Base-by-base conservation (phyloP, 306 rosid species). In the Pterocarpus santalinus region DNA sequence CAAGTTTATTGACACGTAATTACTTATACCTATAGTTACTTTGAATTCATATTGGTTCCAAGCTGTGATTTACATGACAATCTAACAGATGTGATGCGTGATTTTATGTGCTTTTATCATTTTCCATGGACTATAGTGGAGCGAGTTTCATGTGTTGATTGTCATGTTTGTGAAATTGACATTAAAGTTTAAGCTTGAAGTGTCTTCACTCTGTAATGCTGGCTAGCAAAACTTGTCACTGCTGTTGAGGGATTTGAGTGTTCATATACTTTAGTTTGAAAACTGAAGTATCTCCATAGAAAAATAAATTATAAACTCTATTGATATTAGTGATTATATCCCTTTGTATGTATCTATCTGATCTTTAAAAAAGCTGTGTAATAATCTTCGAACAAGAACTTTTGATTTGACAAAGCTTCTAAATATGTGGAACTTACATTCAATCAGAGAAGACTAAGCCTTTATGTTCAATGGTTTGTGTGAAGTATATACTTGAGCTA, bases 271-370 rank as follows among this genome's bases (percentile, higher is more conserved):
- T 72, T 33, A 56, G 64, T 56, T 32, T 58, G 53, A 35, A 65
- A 72, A 12, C 6, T 32, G 80, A 73, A 49, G 35, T 8, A 56
- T 34, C 74, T 46, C 76, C 34, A 56, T 32, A 6, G 17, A 52
- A 43, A 64, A 76, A 82, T 68, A 43, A 75, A 53, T 30, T 17
- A 38, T 30, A 41, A 43, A 43, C 56, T 76, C 55, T 77, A 72
- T 47, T 36, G 3, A 33, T 9, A 57, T 30, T 36, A 22, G 28
- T 22, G 28, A 22, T 22, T 22, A 22, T 0, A 22, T 22, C 28
- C 28, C 28, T 22, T 22, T 30, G 32, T 75, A 10, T 70, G 44
- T 57, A 28, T 67, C 22, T 55, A 35, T 22, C 28, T 22, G 28
- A 22, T 22, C 1, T 22, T 22, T 22, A 22, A 22, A 22, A 22